Evolutionary conservation across 2,329 filamentous ascomycete species (phyloP), one percentile per base, ranked within the genome.

Genomic region (Neocatenulostroma microsporum): DNA sequence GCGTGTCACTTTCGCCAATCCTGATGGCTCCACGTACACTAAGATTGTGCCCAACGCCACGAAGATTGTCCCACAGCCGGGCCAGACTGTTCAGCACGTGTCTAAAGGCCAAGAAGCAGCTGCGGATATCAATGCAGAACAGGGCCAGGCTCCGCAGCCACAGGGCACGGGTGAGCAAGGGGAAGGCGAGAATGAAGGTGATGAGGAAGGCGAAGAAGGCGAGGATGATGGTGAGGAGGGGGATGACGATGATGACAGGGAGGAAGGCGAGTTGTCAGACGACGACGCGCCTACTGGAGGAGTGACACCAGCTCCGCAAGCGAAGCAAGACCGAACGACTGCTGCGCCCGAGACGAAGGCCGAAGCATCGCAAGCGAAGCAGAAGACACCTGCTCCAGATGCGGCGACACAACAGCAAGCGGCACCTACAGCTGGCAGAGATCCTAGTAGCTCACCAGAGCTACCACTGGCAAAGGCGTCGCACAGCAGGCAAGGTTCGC

Each of bases 1-100:
- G 62, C 85, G 80, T 57, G 74, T 78, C 27, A 72, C 72, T 43
- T 77, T 78, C 67, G 60, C 55, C 13, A 58, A 58, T 49, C 67
- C 36, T 51, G 69, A 60, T 17, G 61, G 63, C 21, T 56, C 58
- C 20, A 59, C 58, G 15, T 68, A 64, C 20, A 59, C 60, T 17
- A 52, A 61, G 1, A 50, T 62, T 2, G 56, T 60, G 24, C 53
- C 56, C 14, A 58, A 60, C 28, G 53, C 56, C 6, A 58, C 55
- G 10, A 59, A 57, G 54, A 63, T 46, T 54, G 51, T 46, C 27
- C 50, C 46, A 13, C 54, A 50, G 36, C 56, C 48, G 30, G 55
- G 48, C 29, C 56, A 52, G 45, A 58, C 45, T 2, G 51, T 58
- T 19, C 57, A 57, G 43, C 55, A 58, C 40, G 54, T 58, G 10